Evolutionary conservation across 2,329 filamentous ascomycete species (phyloP).

Genomic region (Fusarium irregulare): DNA sequence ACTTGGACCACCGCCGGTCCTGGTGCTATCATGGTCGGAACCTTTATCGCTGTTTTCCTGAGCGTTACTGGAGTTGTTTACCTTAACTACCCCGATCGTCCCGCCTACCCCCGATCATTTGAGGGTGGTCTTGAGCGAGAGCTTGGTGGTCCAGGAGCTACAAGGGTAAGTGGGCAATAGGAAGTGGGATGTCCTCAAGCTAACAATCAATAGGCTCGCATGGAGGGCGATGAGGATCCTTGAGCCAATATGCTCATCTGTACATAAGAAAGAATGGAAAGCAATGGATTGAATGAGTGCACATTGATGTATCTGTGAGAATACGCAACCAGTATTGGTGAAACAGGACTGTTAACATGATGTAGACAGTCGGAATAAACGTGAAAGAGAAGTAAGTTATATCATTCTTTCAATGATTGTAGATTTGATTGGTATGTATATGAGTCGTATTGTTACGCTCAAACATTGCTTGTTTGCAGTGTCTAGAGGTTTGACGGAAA

Average conservation of each 20-base stretch:
- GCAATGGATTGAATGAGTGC: constrained; percentile 30
- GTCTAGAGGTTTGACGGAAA: not conserved
- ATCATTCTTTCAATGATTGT: not conserved
- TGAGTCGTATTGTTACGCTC: not conserved
- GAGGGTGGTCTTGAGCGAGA: constrained; percentile 79
- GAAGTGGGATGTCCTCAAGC: constrained; percentile 7
- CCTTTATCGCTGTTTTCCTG: constrained; percentile 73
- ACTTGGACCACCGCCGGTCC: constrained; percentile 80
- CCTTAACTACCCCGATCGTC: constrained; percentile 77
- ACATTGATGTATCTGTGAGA: constrained; percentile 17
- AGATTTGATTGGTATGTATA: not conserved
- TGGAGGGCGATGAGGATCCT: constrained; percentile 65
- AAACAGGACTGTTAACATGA: not conserved
- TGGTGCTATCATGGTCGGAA: constrained; percentile 74
- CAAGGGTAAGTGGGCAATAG: constrained; percentile 67
- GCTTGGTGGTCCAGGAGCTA: constrained; percentile 75
- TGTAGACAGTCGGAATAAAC: not conserved
- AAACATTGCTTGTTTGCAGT: not conserved
- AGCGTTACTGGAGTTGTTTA: constrained; percentile 75
- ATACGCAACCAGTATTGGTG: not conserved
- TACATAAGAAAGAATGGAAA: constrained; percentile 51
- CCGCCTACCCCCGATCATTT: constrained; percentile 76
- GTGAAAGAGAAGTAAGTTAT: not conserved
- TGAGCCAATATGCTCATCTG: constrained; percentile 51
- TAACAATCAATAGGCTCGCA: constrained; percentile 61